Base-by-base conservation (phyloP, 805 yeast species). In the Osmozyma mogii region DNA sequence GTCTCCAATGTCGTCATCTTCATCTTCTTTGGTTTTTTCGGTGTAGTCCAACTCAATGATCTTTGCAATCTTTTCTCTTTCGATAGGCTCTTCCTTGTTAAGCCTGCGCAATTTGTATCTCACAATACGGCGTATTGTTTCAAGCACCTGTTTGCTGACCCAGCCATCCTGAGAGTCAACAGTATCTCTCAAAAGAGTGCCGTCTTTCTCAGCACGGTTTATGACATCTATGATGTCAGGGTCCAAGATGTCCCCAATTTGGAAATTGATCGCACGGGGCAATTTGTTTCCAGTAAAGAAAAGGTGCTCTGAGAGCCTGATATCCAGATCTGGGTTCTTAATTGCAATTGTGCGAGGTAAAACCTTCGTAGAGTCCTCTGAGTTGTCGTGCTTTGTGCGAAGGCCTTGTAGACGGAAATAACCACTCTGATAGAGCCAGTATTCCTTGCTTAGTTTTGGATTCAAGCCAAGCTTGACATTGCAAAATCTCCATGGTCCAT, bases 401-500 rank as follows among this genome's bases (percentile, higher is more conserved):
- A 53, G 34, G 6, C 62, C 62, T 3, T 60, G 52, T 5, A 74
- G 60, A 21, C 87, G 70, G 57, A 88, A 92, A 32, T 83, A 78
- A 54, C 88, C 96, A 13, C 88, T 79, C 56, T 92, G 98, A 49
- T 75, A 85, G 19, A 53, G 54, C 35, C 83, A 78, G 42, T 65
- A 78, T 9, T 60, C 49, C 1, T 56, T 44, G 27, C 79, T 75
- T 2, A 54, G 43, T 24, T 71, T 59, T 0, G 97, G 96, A 54
- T 89, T 84, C 22, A 77, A 65, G 1, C 96, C 96, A 41, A 77
- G 75, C 40, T 62, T 70, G 25, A 87, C 76, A 50, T 80, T 85
- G 8, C 92, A 74, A 36, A 84, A 85, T 44, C 97, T 69, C 95
- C 95, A 92, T 0, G 97, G 98, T 0, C 98, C 98, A 46, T 81